Evolutionary conservation across 2,329 filamentous ascomycete genomes (phyloP).

Genomic region (Cytospora chrysosperma): DNA sequence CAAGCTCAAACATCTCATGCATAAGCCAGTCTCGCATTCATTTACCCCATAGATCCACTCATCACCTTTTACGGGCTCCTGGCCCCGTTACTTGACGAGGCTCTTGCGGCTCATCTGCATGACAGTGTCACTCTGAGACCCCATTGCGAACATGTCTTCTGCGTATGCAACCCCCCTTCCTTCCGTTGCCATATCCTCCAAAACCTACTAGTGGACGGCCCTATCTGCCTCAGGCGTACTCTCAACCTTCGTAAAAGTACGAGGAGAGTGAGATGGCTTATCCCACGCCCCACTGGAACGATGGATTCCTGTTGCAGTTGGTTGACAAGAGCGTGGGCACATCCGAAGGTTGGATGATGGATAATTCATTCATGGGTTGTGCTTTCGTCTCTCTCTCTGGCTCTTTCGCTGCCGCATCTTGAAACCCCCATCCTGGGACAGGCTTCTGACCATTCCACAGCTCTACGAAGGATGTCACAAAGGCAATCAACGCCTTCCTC

Average conservation of each 20-base stretch:
- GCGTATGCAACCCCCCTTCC: slow-evolving; percentile 17
- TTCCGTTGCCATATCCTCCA: neutral
- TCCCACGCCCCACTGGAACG: neutral
- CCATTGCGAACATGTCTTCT: slow-evolving; percentile 18
- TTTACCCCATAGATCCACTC: slow-evolving; percentile 21
- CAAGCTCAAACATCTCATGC: neutral
- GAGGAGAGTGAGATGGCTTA: neutral
- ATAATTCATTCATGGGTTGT: neutral
- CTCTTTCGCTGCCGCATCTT: neutral
- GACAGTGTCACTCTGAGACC: slow-evolving; percentile 8
- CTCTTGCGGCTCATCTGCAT: slow-evolving; percentile 12
- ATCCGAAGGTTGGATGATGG: neutral
- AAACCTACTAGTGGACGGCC: neutral
- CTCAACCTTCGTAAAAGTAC: neutral
- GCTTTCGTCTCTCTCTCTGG: neutral
- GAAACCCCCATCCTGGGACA: neutral
- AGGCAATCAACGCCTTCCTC: slow-evolving; percentile 53
- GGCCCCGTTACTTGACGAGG: slow-evolving; percentile 17
- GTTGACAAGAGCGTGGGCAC: neutral
- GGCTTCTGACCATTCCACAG: slow-evolving; percentile 35
- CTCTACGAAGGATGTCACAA: slow-evolving; percentile 60
- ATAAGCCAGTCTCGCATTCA: slow-evolving; percentile 11
- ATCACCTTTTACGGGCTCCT: slow-evolving; percentile 15
- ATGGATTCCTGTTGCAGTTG: neutral
- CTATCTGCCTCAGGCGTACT: neutral